Base-by-base conservation (phyloP, 495 filamentous ascomycete species). In the Lasiosphaeria hispida region DNA sequence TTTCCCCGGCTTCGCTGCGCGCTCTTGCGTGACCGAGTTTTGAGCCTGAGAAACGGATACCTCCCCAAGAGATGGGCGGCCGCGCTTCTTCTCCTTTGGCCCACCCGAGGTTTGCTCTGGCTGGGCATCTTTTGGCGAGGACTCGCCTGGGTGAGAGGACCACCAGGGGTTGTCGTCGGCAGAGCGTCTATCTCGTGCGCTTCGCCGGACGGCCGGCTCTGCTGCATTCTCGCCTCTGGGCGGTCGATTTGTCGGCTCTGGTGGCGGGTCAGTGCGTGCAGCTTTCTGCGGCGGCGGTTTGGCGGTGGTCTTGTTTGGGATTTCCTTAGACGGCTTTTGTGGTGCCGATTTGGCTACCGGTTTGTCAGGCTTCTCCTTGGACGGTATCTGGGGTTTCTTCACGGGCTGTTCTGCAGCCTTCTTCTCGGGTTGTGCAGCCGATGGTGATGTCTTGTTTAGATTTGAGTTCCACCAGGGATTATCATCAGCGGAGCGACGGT, bases 41-140 rank as follows among this genome's bases (percentile, higher is more conserved):
- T 72, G 69, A 1, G 58, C 58, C 39, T 60, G 50, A 3, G 65
- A 64, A 15, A 63, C 44, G 7, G 69, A 45, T 0, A 66, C 44
- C 36, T 73, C 69, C 18, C 55, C 54, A 0, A 73, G 41, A 1
- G 63, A 60, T 3, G 55, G 50, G 5, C 67, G 62, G n/a, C 53
- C 52, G 10, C 55, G 61, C n/a, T 60, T 55, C 18, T 14, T 36
- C n/a, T 60, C 57, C 34, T 44, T 18, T 2, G 51, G 42, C 6
- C 34, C 53, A 7, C 42, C 17, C n/a, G 13, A 18, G n/a, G 15
- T 17, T 51, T 55, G 56, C 8, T 39, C 42, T 13, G 36, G n/a
- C 18, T 19, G 30, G 3, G 45, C 42, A 7, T 33, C n/a, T 11
- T 39, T 23, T 4, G 61, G 38, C 13, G 58, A 48, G 2, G 19